Conservation (phyloP, 1,284 basidiomycete genomes). For the Pascua guehoae region DNA sequence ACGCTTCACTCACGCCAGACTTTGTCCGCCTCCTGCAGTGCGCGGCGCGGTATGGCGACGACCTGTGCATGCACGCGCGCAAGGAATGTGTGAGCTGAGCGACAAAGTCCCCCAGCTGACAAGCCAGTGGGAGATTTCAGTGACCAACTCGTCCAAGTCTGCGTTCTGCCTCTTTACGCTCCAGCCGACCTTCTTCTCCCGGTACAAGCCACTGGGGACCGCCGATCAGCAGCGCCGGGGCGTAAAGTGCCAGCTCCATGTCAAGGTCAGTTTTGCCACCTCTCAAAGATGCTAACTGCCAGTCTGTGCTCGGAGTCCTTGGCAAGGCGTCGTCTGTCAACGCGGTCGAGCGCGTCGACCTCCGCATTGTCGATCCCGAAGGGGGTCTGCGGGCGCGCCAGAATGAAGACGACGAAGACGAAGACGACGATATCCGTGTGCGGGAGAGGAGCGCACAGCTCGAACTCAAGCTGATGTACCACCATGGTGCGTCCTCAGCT, state of each 20-base stretch:
- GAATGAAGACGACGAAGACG: slow-evolving; percentile 12
- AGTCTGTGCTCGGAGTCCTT: slow-evolving; percentile 47
- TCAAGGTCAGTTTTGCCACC: slow-evolving; percentile 36
- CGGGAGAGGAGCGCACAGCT: slow-evolving; percentile 10
- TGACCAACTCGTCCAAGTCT: slow-evolving; percentile 44
- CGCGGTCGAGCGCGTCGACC: slow-evolving; percentile 40
- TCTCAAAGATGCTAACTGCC: slow-evolving; percentile 1
- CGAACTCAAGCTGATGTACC: slow-evolving; percentile 43
- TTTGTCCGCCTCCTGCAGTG: slow-evolving; percentile 46
- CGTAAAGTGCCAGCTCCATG: slow-evolving; percentile 43
- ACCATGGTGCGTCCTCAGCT: slow-evolving; percentile 31
- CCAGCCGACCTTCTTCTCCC: slow-evolving; percentile 37
- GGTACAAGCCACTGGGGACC: slow-evolving; percentile 29
- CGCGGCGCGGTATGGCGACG: slow-evolving; percentile 46
- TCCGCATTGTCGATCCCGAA: slow-evolving; percentile 41
- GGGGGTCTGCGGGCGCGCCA: slow-evolving; percentile 16
- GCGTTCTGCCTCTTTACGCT: slow-evolving; percentile 47
- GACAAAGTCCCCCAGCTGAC: slow-evolving; percentile 3
- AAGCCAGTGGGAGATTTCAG: slow-evolving; percentile 41
- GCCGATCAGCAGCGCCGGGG: slow-evolving; percentile 27
- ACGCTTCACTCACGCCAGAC: slow-evolving; percentile 31
- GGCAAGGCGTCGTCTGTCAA: slow-evolving; percentile 36
- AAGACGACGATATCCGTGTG: slow-evolving; percentile 12
- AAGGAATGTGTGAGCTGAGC: slow-evolving; percentile 26
- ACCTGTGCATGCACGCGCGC: slow-evolving; percentile 43